phyloP scores from a whole-genome alignment of 768 basidiomycete species.

The Mycena haematopus region DNA sequence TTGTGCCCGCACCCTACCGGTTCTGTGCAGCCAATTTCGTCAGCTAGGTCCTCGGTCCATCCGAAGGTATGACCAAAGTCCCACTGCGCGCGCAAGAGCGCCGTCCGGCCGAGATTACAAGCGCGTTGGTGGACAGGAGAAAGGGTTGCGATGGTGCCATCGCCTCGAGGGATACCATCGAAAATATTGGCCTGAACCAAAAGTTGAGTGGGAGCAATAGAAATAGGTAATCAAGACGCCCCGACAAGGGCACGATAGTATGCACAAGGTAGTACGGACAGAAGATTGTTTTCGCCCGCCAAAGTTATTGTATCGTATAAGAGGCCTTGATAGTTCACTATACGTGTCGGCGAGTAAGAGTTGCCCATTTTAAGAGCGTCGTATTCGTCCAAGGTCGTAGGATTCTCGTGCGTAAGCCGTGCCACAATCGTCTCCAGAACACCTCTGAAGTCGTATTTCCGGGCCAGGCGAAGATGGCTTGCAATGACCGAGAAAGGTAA shows the following conservation, averaged over 20 bases:
- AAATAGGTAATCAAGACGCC: background rate
- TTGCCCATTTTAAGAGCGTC: slow-evolving; percentile 15
- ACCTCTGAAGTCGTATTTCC: slow-evolving; percentile 21
- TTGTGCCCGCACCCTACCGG: background rate
- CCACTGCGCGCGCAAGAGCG: slow-evolving; percentile 23
- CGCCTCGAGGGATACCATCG: slow-evolving; percentile 17
- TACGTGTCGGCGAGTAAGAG: slow-evolving; percentile 11
- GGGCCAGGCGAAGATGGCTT: slow-evolving; percentile 5
- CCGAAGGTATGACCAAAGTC: slow-evolving; percentile 10
- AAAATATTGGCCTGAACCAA: slow-evolving; percentile 7
- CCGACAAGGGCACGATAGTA: slow-evolving; percentile 11
- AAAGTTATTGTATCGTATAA: slow-evolving; percentile 19
- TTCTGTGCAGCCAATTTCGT: slow-evolving; percentile 5
- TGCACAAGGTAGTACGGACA: slow-evolving; percentile 20
- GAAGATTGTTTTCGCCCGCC: slow-evolving; percentile 22
- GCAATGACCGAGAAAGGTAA: slow-evolving; percentile 11
- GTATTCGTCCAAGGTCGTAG: slow-evolving; percentile 16
- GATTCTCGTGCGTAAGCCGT: slow-evolving; percentile 23
- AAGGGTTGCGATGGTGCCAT: slow-evolving; percentile 20
- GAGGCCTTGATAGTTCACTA: slow-evolving; percentile 12
- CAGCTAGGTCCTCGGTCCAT: slow-evolving; percentile 1
- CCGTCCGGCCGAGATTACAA: slow-evolving; percentile 12
- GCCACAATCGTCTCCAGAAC: slow-evolving; percentile 8
- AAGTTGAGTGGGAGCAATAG: background rate
- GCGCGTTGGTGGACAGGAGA: slow-evolving; percentile 18